Base-by-base conservation (phyloP, 495 filamentous ascomycete genomes). In the Podospora comata region DNA sequence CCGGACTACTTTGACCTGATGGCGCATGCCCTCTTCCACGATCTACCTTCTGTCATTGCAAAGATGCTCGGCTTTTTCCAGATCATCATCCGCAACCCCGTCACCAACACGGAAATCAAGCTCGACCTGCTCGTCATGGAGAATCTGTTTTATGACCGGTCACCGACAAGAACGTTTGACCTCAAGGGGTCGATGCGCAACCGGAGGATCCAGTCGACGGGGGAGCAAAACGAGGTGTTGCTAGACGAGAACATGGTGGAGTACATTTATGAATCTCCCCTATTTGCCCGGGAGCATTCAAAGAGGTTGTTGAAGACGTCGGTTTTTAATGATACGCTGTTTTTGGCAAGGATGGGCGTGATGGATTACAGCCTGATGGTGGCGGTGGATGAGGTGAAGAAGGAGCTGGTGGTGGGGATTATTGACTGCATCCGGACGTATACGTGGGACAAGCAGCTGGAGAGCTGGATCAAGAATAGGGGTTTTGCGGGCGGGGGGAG, bases 321-420 rank as follows among this genome's bases (percentile, higher is more conserved):
- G 82, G 92, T 96, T 15, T 97, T 91, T 88, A 99, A 99, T 76
- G 95, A 99, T 74, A 99, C 95, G 5, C 83, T 98, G 19, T 99
- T 97, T 81, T 79, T 98, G 27, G 90, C 90, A 15, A 86, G 91
- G 53, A 93, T 97, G 74, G 91, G 98, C 70, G 95, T 99, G 61
- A 99, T 99, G 95, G 95, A 99, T 77, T 99, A 99, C 79, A 94
- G 91, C 23, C 84, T 99, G 44, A 99, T 99, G 95, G 92, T 97
- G 59, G 95, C 95, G 19, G 93, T 99, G 59, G 94, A 98, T 73
- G 96, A 99, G 73, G 83, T 83, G 54, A 84, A 88, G 56, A 92
- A 92, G 68, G 95, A 99, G 81, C 85, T 99, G 48, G 90, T 97
- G 5, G 94, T 99, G 18, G 95, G 95, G 3, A 97, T 99, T 71